Conservation (phyloP, 2,329 filamentous ascomycete species). For the Fusarium ramigenum region DNA sequence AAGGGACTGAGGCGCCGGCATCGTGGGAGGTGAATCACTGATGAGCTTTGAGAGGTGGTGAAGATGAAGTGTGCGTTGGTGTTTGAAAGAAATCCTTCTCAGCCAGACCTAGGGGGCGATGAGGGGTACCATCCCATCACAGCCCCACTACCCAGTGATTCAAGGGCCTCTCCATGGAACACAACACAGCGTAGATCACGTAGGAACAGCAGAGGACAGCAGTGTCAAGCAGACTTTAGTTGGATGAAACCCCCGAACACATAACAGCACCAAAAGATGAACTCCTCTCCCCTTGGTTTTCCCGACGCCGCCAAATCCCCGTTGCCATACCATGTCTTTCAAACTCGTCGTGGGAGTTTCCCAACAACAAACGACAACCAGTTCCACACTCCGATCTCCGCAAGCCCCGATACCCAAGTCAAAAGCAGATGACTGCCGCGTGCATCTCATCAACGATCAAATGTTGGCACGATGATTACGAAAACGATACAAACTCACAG, state of each 20-base stretch:
- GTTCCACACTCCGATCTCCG: accelerated
- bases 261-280: background rate
- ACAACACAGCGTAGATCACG: no score
- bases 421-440: accelerated
- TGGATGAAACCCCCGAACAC: background rate
- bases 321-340: background rate
- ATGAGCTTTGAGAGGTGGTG: background rate
- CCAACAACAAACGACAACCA: background rate
- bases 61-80: background rate
- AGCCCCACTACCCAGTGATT: background rate
- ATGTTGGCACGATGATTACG: accelerated
- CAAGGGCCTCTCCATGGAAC: background rate
- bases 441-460: accelerated
- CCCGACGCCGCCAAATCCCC: background rate
- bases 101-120: no score
- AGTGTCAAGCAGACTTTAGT: background rate
- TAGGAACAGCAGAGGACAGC: background rate
- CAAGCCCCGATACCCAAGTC: background rate
- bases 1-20: background rate
- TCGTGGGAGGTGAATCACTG: background rate
- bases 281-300: background rate
- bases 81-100: no score
- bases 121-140: background rate
- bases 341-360: background rate
- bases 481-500: background rate